Conservation (phyloP, 805 yeast genomes). For the Yarrowia sp. region DNA sequence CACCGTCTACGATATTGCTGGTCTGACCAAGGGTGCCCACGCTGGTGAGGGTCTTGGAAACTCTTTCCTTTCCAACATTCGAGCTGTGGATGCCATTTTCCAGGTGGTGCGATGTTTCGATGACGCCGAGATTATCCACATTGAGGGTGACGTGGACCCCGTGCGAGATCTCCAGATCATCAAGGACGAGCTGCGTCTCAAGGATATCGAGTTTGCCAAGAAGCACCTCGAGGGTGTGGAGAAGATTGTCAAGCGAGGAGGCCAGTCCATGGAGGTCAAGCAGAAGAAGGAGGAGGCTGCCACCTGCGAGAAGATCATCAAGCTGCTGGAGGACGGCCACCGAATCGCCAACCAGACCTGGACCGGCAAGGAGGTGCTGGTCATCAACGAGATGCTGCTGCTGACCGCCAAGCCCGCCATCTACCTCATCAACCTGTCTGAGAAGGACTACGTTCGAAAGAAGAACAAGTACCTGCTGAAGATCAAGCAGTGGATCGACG, state of each 20-base stretch:
- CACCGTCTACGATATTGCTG: constrained; percentile 96
- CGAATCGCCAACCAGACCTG: constrained; percentile 88
- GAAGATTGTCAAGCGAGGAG: constrained; percentile 85
- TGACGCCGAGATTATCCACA: constrained; percentile 96
- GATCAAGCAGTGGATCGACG: constrained; percentile 91
- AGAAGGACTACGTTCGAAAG: constrained; percentile 84
- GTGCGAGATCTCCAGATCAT: constrained; percentile 92
- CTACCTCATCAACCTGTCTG: constrained; percentile 87
- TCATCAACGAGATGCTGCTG: constrained; percentile 82
- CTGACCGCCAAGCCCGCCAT: constrained; percentile 96
- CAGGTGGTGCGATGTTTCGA: constrained; percentile 98
- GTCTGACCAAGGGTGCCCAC: constrained; percentile 95
- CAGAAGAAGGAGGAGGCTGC: constrained; percentile 84
- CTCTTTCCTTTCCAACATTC: constrained; percentile 93
- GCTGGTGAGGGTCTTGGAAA: constrained; percentile 98
- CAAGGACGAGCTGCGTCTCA: constrained; percentile 87
- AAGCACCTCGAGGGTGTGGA: constrained; percentile 80
- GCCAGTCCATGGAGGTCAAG: constrained; percentile 87
- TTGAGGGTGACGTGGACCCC: constrained; percentile 96
- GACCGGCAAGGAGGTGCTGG: constrained; percentile 90
- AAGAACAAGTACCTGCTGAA: constrained; percentile 83
- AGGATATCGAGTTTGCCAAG: constrained; percentile 93
- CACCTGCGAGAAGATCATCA: constrained; percentile 75
- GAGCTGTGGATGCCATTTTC: constrained; percentile 97
- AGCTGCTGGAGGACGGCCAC: constrained; percentile 79